These are phyloP conservation scores for Phialocephala subalpina DNA, from an alignment of 2,329 filamentous ascomycete species.

Conservation along the genomic window DNA sequence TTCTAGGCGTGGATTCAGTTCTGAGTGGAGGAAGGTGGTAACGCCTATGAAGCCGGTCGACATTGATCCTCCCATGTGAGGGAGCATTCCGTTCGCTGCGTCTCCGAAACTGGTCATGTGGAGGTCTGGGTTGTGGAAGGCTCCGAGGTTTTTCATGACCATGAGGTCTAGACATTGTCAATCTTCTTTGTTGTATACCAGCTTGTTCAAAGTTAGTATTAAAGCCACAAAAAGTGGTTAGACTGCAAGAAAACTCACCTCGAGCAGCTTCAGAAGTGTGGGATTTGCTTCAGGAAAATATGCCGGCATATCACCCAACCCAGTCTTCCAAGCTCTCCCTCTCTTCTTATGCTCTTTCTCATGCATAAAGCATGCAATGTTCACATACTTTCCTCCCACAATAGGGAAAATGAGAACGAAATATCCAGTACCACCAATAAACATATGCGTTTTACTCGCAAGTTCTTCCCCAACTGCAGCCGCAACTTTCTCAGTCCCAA, in stretches of 20 bases:
- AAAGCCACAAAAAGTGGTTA: not conserved
- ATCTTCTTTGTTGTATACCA: conserved; percentile 18
- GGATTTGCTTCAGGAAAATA: conserved; percentile 24
- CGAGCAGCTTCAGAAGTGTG: conserved; percentile 18
- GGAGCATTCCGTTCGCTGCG: conserved; percentile 27
- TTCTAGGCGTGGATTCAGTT: conserved; percentile 23
- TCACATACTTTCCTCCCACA: not conserved
- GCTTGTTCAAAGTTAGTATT: conserved; percentile 11
- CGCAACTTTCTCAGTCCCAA: conserved; percentile 5
- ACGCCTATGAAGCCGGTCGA: conserved; percentile 24
- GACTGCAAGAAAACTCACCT: conserved; percentile 10
- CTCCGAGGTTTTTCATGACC: conserved; percentile 13
- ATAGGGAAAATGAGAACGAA: conserved; percentile 25
- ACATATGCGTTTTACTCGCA: conserved; percentile 24
- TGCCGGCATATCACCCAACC: conserved; percentile 20
- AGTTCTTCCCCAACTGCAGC: conserved; percentile 20
- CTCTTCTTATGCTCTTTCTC: conserved; percentile 24
- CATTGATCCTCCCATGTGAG: conserved; percentile 28
- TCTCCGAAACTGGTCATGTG: conserved; percentile 28
- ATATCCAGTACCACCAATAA: conserved; percentile 22
- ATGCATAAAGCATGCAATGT: conserved; percentile 24
- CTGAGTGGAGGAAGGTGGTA: conserved; percentile 24
- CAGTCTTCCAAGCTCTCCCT: conserved; percentile 22
- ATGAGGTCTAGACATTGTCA: conserved; percentile 23
- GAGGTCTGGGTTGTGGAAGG: conserved; percentile 20